Percentiles rank a stretch among this genome's conserved stretches.
These are phyloP conservation scores for Pueraria montana DNA, from an alignment of 306 rosid genomes.

Conservation along the genomic window DNA sequence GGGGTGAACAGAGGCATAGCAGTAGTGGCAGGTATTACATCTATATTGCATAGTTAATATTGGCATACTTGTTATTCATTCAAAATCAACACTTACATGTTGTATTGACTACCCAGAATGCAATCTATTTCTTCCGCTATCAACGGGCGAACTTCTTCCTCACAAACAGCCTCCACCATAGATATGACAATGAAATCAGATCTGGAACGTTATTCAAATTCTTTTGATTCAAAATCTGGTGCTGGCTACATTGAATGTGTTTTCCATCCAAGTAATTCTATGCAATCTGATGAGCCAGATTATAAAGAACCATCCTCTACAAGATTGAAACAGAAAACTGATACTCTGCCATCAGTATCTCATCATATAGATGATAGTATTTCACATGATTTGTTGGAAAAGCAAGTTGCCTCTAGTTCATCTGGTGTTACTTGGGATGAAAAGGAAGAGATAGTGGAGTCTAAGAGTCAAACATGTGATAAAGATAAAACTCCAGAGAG, in stretches of 20 bases:
- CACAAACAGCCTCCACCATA: constrained; percentile 51
- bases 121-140: constrained; percentile 53
- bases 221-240: constrained; percentile 74
- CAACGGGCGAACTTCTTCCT: constrained; percentile 54
- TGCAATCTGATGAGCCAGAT: constrained; percentile 63
- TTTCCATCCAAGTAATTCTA: constrained; percentile 64
- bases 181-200: constrained; percentile 56
- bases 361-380: constrained; percentile 61
- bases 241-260: constrained; percentile 77
- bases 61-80: constrained; percentile 39
- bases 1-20: constrained; percentile 64
- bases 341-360: constrained; percentile 56
- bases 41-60: constrained; percentile 9
- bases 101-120: constrained; percentile 65
- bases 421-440: constrained; percentile 92
- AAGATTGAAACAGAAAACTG: constrained; percentile 57
- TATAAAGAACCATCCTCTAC: constrained; percentile 64
- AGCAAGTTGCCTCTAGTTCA: constrained; percentile 66
- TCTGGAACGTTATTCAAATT: constrained; percentile 63
- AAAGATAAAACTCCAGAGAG: constrained; percentile 56
- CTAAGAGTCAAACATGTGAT: constrained; percentile 55
- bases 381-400: constrained; percentile 62
- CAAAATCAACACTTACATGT: constrained; percentile 44
- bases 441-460: constrained; percentile 87
- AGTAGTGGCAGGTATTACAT: constrained; percentile 75